Percentiles rank a stretch among this genome's conserved stretches.
These are phyloP conservation scores for Talaromyces sp. DNA, from an alignment of 2,329 filamentous ascomycete genomes.

Conservation along the genomic window DNA sequence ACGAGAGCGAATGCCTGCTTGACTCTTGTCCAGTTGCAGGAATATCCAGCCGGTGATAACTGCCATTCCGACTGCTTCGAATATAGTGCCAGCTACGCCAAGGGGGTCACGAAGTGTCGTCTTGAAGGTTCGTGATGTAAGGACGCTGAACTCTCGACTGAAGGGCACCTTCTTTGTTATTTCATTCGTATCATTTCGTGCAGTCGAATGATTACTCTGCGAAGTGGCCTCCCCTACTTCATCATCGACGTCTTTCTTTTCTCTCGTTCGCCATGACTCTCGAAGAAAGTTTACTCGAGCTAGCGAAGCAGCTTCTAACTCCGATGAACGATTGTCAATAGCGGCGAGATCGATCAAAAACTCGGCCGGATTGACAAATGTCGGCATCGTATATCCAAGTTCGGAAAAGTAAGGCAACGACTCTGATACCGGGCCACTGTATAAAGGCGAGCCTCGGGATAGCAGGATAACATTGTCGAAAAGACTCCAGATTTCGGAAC, in stretches of 20 bases:
- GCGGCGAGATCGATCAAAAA: slow-evolving; percentile 73
- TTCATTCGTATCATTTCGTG: neutral
- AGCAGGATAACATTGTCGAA: slow-evolving; percentile 72
- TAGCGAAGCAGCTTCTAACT: slow-evolving; percentile 61
- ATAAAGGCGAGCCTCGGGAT: slow-evolving; percentile 66
- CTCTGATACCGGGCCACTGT: slow-evolving; percentile 59
- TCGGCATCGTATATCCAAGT: slow-evolving; percentile 61
- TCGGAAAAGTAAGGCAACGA: slow-evolving; percentile 65
- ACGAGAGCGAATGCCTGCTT: slow-evolving; percentile 70
- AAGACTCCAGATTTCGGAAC: slow-evolving; percentile 75
- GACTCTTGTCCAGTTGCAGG: slow-evolving; percentile 61
- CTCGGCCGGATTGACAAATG: slow-evolving; percentile 76
- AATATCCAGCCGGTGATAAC: slow-evolving; percentile 74
- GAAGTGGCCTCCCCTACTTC: slow-evolving; percentile 10
- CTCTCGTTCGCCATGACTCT: slow-evolving; percentile 53
- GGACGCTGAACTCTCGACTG: slow-evolving; percentile 61
- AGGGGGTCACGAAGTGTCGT: slow-evolving; percentile 75
- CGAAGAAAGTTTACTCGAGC: slow-evolving; percentile 63
- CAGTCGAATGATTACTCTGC: neutral
- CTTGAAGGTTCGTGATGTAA: slow-evolving; percentile 68
- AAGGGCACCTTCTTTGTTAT: slow-evolving; percentile 54
- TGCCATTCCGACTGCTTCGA: slow-evolving; percentile 70
- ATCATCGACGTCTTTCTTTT: slow-evolving; percentile 6
- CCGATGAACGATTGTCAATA: slow-evolving; percentile 67
- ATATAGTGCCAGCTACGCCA: slow-evolving; percentile 67